Evolutionary conservation across 1,139 yeast genomes (phyloP).

Genomic region (Casaregolazyma suthepensis): DNA sequence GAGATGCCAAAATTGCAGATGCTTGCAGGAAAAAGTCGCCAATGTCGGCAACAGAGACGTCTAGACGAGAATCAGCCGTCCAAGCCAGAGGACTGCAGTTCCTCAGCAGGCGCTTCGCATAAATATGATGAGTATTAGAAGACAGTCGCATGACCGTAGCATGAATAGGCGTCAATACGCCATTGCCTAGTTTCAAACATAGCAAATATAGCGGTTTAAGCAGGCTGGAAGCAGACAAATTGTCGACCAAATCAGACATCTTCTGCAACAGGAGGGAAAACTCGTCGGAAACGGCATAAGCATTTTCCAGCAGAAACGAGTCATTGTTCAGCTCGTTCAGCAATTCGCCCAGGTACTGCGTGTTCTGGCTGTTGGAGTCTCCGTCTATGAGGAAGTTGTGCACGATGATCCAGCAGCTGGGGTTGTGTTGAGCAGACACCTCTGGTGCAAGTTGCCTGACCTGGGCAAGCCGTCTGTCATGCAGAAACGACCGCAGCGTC

Average conservation of each 20-base stretch:
- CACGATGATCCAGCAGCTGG: conserved; percentile 4
- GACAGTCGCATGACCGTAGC: background rate
- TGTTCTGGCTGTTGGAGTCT: background rate
- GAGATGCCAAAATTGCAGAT: conserved; percentile 1
- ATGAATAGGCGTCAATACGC: conserved; percentile 6
- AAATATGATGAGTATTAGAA: conserved; percentile 1
- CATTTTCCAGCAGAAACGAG: background rate
- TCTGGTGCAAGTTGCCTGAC: background rate
- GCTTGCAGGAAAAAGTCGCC: conserved; percentile 4
- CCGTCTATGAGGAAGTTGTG: conserved; percentile 3
- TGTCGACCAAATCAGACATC: background rate
- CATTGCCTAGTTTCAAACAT: background rate
- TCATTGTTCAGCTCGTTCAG: background rate
- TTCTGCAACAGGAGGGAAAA: conserved; percentile 4
- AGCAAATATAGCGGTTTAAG: background rate
- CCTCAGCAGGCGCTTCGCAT: background rate
- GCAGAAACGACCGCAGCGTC: background rate
- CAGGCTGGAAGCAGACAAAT: background rate
- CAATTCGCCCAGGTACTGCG: background rate
- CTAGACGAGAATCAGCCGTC: conserved; percentile 1
- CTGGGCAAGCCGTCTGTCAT: background rate
- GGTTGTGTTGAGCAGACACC: background rate
- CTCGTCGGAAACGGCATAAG: conserved; percentile 1
- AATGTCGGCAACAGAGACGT: background rate
- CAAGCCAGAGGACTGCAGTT: background rate